These are phyloP conservation scores for Rhizoctonia solani DNA, from an alignment of 1,284 basidiomycete genomes.

Conservation along the genomic window DNA sequence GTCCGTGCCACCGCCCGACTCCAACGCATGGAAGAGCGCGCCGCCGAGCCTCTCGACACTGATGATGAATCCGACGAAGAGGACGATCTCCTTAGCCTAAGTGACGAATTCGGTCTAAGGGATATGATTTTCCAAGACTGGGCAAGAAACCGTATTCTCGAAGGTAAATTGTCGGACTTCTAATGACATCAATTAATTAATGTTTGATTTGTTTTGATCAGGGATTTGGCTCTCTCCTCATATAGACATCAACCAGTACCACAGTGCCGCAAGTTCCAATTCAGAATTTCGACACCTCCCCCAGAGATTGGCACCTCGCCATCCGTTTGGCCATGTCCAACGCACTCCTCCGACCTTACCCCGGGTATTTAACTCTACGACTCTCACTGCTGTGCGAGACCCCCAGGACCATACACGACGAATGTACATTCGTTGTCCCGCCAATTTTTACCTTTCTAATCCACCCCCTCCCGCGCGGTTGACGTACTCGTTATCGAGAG, in stretches of 20 bases:
- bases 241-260: neutral
- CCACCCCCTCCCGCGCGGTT: slow-evolving; percentile 10
- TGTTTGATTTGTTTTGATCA: neutral
- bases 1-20: slow-evolving; percentile 19
- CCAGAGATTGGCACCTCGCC: neutral
- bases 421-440: neutral
- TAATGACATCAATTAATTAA: too few relatives aligned
- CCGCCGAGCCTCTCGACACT: neutral
- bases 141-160: slow-evolving; percentile 18
- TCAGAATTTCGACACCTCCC: slow-evolving; percentile 21
- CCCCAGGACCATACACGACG: neutral
- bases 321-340: slow-evolving; percentile 1
- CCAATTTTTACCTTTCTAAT: slow-evolving; percentile 25
- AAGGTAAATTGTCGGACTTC: neutral
- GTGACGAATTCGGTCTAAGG: slow-evolving; percentile 17
- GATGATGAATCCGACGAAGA: slow-evolving; percentile 28
- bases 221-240: slow-evolving; percentile 27
- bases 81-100: slow-evolving; percentile 10
- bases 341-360: slow-evolving; percentile 14
- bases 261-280: neutral
- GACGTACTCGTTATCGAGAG: neutral
- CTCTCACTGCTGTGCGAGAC: neutral
- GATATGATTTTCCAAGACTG: slow-evolving; percentile 30
- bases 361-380: neutral
- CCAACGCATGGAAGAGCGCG: slow-evolving; percentile 23